These are phyloP conservation scores for Termitomyces sp. DNA, from an alignment of 768 basidiomycete genomes.

Conservation along the genomic window DNA sequence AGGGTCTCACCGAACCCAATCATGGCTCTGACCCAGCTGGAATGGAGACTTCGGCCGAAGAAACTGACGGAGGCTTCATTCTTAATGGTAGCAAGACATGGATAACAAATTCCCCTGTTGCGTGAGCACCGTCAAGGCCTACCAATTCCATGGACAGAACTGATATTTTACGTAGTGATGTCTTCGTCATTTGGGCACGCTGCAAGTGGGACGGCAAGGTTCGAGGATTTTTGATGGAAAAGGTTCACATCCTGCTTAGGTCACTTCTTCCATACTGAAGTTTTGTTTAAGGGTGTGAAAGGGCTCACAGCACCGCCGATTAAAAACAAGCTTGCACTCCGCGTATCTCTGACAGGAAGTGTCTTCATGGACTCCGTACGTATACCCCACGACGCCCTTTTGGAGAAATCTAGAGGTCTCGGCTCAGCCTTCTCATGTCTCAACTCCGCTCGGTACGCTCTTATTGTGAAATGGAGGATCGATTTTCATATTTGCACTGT, in stretches of 20 bases:
- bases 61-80: constrained; percentile 79
- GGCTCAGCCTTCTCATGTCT: constrained; percentile 88
- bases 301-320: constrained; percentile 84
- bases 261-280: neutral
- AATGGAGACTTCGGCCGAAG: constrained; percentile 93
- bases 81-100: constrained; percentile 94
- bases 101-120: constrained; percentile 92
- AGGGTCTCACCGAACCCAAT: constrained; percentile 96
- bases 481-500: neutral
- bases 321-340: constrained; percentile 89
- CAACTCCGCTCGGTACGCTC: constrained; percentile 69
- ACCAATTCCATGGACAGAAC: neutral
- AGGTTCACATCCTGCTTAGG: constrained; percentile 39
- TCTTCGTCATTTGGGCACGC: constrained; percentile 91
- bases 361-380: constrained; percentile 90
- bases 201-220: constrained; percentile 93
- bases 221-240: constrained; percentile 87
- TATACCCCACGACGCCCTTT: constrained; percentile 67
- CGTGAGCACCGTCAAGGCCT: constrained; percentile 40
- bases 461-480: neutral
- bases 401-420: constrained; percentile 75
- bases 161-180: constrained; percentile 46
- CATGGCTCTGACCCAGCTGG: constrained; percentile 96
- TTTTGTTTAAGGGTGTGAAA: constrained; percentile 54
- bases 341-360: constrained; percentile 79